phyloP scores from a whole-genome alignment of 176 grass and related monocot genomes.

The Poa pratensis region DNA sequence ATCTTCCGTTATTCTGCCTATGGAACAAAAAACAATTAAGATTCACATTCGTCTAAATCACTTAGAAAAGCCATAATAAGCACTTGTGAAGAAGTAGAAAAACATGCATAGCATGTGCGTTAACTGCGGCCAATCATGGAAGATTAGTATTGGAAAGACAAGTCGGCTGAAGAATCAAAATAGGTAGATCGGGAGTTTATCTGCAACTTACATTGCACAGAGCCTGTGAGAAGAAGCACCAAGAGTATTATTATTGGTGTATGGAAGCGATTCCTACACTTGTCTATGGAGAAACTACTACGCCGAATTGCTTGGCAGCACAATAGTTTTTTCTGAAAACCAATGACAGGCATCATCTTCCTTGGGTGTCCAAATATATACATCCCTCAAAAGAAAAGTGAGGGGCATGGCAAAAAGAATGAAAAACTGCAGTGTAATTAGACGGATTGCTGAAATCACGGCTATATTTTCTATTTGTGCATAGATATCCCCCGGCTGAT shows the following conservation, averaged over 20 bases:
- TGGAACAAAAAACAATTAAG: neutral
- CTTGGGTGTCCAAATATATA: neutral
- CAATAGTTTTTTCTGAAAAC: neutral
- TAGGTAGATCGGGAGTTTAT: neutral
- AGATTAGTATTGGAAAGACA: neutral
- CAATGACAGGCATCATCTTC: neutral
- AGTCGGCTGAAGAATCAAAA: neutral
- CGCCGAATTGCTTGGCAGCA: neutral
- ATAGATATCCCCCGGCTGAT: no score
- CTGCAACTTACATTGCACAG: neutral
- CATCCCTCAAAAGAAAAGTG: neutral
- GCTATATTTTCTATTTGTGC: no score
- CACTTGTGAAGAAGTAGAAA: neutral
- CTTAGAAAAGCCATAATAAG: neutral
- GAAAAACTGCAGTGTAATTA: neutral
- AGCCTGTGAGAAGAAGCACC: neutral
- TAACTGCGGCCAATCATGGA: neutral
- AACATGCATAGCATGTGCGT: neutral
- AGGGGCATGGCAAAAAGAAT: no score
- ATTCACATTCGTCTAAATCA: neutral
- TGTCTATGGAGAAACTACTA: constrained; percentile 7
- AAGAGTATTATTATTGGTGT: neutral
- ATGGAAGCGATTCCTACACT: neutral
- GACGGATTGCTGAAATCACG: neutral
- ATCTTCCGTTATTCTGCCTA: neutral